Percentiles rank a stretch among this genome's conserved stretches.
phyloP scores from a whole-genome alignment of 2,329 filamentous ascomycete genomes.

The Cladosporium sp. region DNA sequence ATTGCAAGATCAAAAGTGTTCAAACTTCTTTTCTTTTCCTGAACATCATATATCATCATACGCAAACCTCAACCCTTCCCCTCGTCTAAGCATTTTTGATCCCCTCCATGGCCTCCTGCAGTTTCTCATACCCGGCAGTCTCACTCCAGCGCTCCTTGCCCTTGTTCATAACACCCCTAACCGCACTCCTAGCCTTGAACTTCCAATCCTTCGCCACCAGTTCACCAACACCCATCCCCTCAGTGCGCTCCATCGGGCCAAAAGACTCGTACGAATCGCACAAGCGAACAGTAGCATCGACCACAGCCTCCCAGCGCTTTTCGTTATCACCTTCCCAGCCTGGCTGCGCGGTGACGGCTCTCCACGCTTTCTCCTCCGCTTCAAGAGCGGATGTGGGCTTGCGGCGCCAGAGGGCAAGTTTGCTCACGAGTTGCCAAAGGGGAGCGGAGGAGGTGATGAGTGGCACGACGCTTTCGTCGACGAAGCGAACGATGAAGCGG shows the following conservation, averaged over 20 bases:
- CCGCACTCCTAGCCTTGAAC: conserved; percentile 79
- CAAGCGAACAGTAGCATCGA: conserved; percentile 73
- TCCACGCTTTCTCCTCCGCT: conserved; percentile 86
- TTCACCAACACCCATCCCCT: conserved; percentile 51
- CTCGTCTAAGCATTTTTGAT: conserved; percentile 28
- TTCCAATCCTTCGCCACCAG: conserved; percentile 77
- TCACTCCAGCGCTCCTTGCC: conserved; percentile 81
- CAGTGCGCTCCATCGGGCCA: conserved; percentile 45
- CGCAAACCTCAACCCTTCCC: not conserved
- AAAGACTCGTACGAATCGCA: conserved; percentile 81
- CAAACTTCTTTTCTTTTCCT: not conserved
- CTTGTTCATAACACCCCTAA: conserved; percentile 77
- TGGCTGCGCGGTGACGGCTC: conserved; percentile 59
- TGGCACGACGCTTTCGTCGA: conserved; percentile 72
- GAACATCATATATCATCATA: not conserved
- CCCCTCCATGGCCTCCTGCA: conserved; percentile 48
- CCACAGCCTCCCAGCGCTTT: conserved; percentile 66
- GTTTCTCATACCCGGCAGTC: conserved; percentile 60
- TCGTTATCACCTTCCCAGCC: conserved; percentile 55
- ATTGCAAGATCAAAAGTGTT: too few relatives aligned
- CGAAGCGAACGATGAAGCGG: conserved; percentile 62
- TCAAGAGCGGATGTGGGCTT: conserved; percentile 71
- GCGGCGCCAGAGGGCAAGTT: conserved; percentile 67
- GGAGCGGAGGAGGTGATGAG: conserved; percentile 76
- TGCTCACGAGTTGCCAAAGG: conserved; percentile 72